phyloP scores from a whole-genome alignment of 2,329 filamentous ascomycete species.

The Neonectria punicea region DNA sequence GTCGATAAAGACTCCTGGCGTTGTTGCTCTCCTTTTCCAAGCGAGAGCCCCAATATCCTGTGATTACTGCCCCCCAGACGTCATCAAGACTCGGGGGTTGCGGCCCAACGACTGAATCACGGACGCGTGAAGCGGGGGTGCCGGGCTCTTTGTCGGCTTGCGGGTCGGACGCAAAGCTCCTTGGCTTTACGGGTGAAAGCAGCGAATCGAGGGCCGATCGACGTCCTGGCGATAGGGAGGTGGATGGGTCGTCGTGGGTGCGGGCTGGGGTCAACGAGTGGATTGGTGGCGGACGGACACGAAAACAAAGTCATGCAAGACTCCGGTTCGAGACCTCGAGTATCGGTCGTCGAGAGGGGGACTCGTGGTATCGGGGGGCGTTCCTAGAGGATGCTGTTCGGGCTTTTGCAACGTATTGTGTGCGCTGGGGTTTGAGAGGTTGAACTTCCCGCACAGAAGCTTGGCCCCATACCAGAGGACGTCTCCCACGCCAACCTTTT shows the following conservation, averaged over 20 bases:
- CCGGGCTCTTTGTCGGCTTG: not conserved
- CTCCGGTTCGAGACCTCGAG: not conserved
- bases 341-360: not conserved
- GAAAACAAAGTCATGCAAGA: constrained; percentile 16
- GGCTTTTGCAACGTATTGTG: constrained; percentile 35
- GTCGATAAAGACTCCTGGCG: constrained; percentile 6
- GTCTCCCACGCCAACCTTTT: constrained; percentile 37
- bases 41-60: constrained; percentile 25
- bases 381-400: constrained; percentile 18
- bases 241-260: constrained; percentile 21
- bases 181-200: not conserved
- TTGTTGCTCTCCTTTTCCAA: constrained; percentile 16
- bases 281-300: constrained; percentile 20
- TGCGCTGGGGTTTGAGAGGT: constrained; percentile 40
- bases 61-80: constrained; percentile 28
- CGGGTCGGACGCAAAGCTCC: not conserved
- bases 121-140: constrained; percentile 10
- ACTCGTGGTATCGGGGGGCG: constrained; percentile 6
- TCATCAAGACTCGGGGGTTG: constrained; percentile 36
- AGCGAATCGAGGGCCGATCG: constrained; percentile 23
- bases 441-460: constrained; percentile 27
- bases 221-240: constrained; percentile 22
- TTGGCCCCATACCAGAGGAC: constrained; percentile 26
- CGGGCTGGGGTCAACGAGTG: constrained; percentile 33
- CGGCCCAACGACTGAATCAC: constrained; percentile 15